A percentile compares a stretch with the other conserved stretches of the same genome.
phyloP scores from a whole-genome alignment of 208 protist species.

The Trypanosoma melophagium region DNA sequence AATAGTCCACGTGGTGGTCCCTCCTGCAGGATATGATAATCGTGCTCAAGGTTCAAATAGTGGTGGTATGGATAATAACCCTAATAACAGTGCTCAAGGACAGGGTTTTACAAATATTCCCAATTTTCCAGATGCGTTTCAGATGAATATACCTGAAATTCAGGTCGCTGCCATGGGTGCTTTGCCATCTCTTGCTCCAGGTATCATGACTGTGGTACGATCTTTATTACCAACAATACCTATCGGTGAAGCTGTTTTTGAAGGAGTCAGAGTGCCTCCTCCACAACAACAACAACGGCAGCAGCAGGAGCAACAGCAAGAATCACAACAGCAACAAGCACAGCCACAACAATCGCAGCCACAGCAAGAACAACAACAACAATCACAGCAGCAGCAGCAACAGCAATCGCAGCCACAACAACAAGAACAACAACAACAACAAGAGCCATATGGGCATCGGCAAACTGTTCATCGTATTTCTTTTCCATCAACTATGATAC shows the following conservation, averaged over 20 bases:
- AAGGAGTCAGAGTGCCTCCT: background rate
- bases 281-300: conserved; percentile 16
- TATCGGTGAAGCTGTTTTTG: background rate
- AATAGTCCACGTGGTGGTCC: conserved; percentile 27
- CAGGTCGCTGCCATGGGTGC: background rate
- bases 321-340: conserved; percentile 10
- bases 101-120: background rate
- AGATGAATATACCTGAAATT: no score
- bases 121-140: background rate
- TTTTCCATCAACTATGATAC: background rate
- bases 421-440: background rate
- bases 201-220: no score
- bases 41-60: no score
- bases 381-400: conserved; percentile 26
- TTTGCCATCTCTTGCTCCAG: background rate
- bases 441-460: background rate
- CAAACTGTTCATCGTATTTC: conserved; percentile 3
- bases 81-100: conserved; percentile 5
- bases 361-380: conserved; percentile 15
- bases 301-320: conserved; percentile 14
- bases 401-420: conserved; percentile 19
- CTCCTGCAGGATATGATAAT: background rate
- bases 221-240: no score
- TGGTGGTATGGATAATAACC: conserved; percentile 8
- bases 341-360: conserved; percentile 23